Percentiles rank a stretch among this genome's conserved stretches.
phyloP scores from a whole-genome alignment of 768 basidiomycete genomes.

The Pleurotus pulmonarius region DNA sequence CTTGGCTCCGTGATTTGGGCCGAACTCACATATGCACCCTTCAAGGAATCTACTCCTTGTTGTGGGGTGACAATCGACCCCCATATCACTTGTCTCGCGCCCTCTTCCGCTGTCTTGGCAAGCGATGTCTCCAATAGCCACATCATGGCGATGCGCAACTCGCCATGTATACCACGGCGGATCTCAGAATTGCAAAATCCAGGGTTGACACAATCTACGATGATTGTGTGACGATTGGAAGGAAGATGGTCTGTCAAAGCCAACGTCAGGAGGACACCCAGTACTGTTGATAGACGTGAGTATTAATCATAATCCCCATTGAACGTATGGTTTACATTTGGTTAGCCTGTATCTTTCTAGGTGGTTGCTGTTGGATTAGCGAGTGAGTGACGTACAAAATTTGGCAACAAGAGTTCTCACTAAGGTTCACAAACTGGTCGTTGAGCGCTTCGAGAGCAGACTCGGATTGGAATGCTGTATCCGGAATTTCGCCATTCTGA shows the following conservation, averaged over 20 bases:
- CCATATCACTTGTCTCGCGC: slow-evolving; percentile 29
- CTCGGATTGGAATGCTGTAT: slow-evolving; percentile 7
- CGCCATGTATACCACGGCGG: slow-evolving; percentile 17
- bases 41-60: slow-evolving; percentile 17
- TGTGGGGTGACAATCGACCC: slow-evolving; percentile 22
- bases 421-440: too few relatives aligned
- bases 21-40: slow-evolving; percentile 25
- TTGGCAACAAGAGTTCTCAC: too few relatives aligned
- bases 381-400: too few relatives aligned
- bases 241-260: slow-evolving; percentile 27
- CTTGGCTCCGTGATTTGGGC: slow-evolving; percentile 25
- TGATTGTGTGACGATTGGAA: slow-evolving; percentile 16
- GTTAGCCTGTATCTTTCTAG: slow-evolving; percentile 24
- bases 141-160: slow-evolving; percentile 2
- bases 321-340: slow-evolving; percentile 25
- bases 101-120: slow-evolving; percentile 33
- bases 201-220: slow-evolving; percentile 35
- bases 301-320: neutral
- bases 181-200: slow-evolving; percentile 38
- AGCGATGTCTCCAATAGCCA: slow-evolving; percentile 26
- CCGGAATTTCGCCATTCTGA: slow-evolving; percentile 21
- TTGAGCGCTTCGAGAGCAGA: neutral
- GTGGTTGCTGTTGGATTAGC: too few relatives aligned
- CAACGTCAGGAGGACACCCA: slow-evolving; percentile 36
- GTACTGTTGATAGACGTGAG: slow-evolving; percentile 21